phyloP scores from a whole-genome alignment of 2,329 filamentous ascomycete species.

The Chaetomiaceae sp. region DNA sequence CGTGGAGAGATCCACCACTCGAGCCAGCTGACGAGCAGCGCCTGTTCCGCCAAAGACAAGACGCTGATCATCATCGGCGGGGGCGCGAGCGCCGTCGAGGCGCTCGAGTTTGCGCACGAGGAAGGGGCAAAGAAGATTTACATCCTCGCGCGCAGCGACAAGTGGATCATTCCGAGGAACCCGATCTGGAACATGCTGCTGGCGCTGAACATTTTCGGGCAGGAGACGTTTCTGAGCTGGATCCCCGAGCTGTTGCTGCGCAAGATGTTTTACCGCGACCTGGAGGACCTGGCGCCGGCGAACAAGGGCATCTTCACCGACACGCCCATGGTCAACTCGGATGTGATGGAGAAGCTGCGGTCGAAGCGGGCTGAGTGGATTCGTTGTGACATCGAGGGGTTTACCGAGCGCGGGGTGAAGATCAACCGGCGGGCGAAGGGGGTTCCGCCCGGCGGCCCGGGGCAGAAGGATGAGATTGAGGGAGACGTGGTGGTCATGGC shows the following conservation, averaged over 20 bases:
- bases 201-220: slow-evolving; percentile 72
- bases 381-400: slow-evolving; percentile 69
- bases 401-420: slow-evolving; percentile 58
- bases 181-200: slow-evolving; percentile 68
- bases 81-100: slow-evolving; percentile 77
- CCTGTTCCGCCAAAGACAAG: slow-evolving; percentile 58
- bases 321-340: slow-evolving; percentile 83
- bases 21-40: slow-evolving; percentile 65
- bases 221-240: slow-evolving; percentile 70
- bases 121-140: slow-evolving; percentile 64
- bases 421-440: slow-evolving; percentile 70
- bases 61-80: slow-evolving; percentile 73
- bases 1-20: slow-evolving; percentile 71
- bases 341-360: slow-evolving; percentile 72
- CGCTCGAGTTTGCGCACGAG: slow-evolving; percentile 70
- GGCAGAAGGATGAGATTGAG: slow-evolving; percentile 59
- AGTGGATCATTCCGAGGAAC: slow-evolving; percentile 85
- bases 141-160: slow-evolving; percentile 72
- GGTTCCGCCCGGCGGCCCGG: slow-evolving; percentile 72
- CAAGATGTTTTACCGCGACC: slow-evolving; percentile 77
- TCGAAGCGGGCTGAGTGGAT: slow-evolving; percentile 71
- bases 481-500: slow-evolving; percentile 79
- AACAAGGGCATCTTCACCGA: slow-evolving; percentile 73
- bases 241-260: slow-evolving; percentile 73
- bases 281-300: slow-evolving; percentile 66